Conservation (phyloP, 345 rosid genomes). For the Turnera subulata region DNA sequence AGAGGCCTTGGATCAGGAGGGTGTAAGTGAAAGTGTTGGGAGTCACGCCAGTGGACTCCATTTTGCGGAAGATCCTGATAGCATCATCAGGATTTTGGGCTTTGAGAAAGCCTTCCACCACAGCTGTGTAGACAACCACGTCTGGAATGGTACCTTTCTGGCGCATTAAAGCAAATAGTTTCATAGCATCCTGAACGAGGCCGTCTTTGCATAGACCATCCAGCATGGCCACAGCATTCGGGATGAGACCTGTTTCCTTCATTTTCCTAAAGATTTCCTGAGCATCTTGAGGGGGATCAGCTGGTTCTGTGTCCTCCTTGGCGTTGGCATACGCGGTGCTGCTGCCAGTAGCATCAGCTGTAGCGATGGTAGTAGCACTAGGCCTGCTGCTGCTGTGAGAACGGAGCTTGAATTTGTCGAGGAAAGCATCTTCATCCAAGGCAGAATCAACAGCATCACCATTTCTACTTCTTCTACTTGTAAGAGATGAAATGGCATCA, state of each 20-base stretch:
- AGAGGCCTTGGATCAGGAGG: conserved; percentile 66
- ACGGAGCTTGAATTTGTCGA: conserved; percentile 20
- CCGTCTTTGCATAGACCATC: conserved; percentile 97
- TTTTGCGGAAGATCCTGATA: conserved; percentile 76
- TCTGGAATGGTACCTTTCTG: conserved; percentile 90
- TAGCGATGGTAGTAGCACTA: background rate
- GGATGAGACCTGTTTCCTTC: conserved; percentile 91
- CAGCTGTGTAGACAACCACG: conserved; percentile 86
- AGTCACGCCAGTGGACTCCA: conserved; percentile 57
- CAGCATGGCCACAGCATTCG: conserved; percentile 90
- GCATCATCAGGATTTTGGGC: conserved; percentile 79
- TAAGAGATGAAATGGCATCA: too few relatives aligned
- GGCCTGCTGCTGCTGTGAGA: background rate
- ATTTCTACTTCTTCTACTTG: too few relatives aligned
- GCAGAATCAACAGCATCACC: too few relatives aligned
- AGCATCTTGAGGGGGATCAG: conserved; percentile 16
- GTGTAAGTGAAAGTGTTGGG: conserved; percentile 72
- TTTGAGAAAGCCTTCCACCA: conserved; percentile 82
- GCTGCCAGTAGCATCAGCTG: background rate
- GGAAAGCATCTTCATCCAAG: conserved; percentile 16
- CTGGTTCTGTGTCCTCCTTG: too few relatives aligned
- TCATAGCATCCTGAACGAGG: conserved; percentile 84
- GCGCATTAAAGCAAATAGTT: conserved; percentile 74
- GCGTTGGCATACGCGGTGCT: background rate
- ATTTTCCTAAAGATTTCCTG: conserved; percentile 69